Base-by-base conservation (phyloP, 140 eudicot genomes). In the Flaveria floridana region DNA sequence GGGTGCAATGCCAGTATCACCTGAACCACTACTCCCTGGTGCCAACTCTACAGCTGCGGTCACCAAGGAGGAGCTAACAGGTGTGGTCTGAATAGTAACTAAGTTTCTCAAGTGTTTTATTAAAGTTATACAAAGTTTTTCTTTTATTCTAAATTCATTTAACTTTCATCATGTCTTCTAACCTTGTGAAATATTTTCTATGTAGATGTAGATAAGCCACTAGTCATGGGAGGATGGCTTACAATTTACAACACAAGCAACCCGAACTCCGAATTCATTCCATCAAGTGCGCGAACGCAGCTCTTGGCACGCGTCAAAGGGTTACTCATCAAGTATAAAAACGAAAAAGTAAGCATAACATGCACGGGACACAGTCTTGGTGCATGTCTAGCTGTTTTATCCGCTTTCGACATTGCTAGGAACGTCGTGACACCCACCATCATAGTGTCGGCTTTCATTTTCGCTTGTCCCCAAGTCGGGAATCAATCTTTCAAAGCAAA, bases 301-400 rank as follows among this genome's bases (percentile, higher is more conserved):
- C 69, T 80, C 25, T 37, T 25, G 44, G 30, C n/a, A 11, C 48
- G 19, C 11, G 61, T 75, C 37, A 61, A 41, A 50, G 69, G 62
- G 30, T 59, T 80, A 26, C 53, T 80, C 0, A 15, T 1, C 2
- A 75, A 69, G 55, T 80, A 80, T 46, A 69, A 51, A 10, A 57
- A 42, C 9, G 84, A 80, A 28, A 70, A 80, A n/a, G 72, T 80
- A 69, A 80, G 81, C 74, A 80, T 80, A 57, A 52, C 68, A 28
- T 51, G 76, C 73, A 61, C 68, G 2, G 78, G 84, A 41, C 84
- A 80, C 25, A 80, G 84, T 53, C 84, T 80, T 6, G 84, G 81
- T 16, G 84, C 78, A 11, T 68, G 77, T 25, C 20, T 75, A 23
- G 72, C 84, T 0, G 66, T 63, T 48, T 23, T 80, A 80, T 75